phyloP scores from a whole-genome alignment of 176 grass and related monocot species.

The Oryza officinalis region DNA sequence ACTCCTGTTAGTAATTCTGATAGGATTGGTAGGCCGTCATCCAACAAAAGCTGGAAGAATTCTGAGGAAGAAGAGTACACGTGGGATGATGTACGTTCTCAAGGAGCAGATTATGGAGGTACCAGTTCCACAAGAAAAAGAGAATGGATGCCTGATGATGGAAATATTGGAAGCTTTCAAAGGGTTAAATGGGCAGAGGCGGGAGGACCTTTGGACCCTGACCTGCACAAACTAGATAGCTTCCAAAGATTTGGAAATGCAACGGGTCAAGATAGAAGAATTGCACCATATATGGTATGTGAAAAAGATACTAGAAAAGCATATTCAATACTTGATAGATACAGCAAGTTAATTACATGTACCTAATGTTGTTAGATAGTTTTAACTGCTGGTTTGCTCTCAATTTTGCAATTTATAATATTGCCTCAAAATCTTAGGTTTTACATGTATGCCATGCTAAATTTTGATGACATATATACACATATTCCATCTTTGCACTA shows the following conservation, averaged over 20 bases:
- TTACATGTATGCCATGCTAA: background rate
- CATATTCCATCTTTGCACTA: background rate
- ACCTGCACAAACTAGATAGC: constrained; percentile 40
- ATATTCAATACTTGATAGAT: background rate
- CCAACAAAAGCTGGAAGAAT: constrained; percentile 86
- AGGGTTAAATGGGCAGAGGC: constrained; percentile 51
- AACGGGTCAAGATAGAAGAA: constrained; percentile 46
- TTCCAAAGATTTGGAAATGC: constrained; percentile 49
- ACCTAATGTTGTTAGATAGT: background rate
- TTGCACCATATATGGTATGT: constrained; percentile 57
- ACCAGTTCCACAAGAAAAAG: constrained; percentile 54
- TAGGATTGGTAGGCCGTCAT: constrained; percentile 53
- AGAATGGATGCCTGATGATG: constrained; percentile 53
- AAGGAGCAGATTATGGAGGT: constrained; percentile 44
- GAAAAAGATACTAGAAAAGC: background rate
- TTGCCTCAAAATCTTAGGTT: background rate
- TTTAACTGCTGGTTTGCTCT: constrained; percentile 1
- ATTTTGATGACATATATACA: constrained; percentile 3
- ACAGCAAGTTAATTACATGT: constrained; percentile 21
- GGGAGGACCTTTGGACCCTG: constrained; percentile 34
- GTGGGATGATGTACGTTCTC: constrained; percentile 78
- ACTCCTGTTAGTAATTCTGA: constrained; percentile 48
- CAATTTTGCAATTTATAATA: background rate
- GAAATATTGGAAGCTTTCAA: constrained; percentile 50
- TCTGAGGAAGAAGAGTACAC: constrained; percentile 96